Conservation (phyloP, 306 rosid species). For the Canavalia ensiformis region DNA sequence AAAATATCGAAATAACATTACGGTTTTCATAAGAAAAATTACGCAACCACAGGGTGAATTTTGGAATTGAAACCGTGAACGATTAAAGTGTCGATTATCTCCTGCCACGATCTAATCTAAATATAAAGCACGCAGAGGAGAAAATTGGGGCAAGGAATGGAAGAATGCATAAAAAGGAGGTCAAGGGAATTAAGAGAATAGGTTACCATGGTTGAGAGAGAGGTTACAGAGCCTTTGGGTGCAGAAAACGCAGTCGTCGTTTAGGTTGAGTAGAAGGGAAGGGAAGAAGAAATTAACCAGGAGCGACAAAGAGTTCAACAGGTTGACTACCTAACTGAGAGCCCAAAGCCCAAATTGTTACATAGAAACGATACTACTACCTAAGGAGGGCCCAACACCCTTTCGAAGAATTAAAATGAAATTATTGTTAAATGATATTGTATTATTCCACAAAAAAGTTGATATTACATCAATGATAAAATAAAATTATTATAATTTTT, state of each 20-base stretch:
- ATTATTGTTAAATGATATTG: no score
- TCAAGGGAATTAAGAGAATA: neutral
- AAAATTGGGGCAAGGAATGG: conserved; percentile 15
- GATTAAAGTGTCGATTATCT: neutral
- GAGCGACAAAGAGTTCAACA: neutral
- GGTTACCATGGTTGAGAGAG: conserved; percentile 46
- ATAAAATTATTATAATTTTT: no score
- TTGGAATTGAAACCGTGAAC: neutral
- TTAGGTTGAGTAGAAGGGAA: conserved; percentile 6
- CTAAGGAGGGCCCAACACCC: neutral
- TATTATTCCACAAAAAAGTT: no score
- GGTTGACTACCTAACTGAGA: neutral
- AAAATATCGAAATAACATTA: neutral
- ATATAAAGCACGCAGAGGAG: neutral
- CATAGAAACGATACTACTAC: neutral
- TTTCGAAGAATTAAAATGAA: no score
- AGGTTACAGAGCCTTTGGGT: neutral
- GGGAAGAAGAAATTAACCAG: neutral
- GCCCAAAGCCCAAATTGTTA: conserved; percentile 27
- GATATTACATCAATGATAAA: no score
- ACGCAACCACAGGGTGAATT: neutral
- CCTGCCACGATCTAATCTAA: neutral
- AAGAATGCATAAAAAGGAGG: neutral
- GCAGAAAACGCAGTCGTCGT: conserved; percentile 26
- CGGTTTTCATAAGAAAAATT: neutral